Percentiles rank a stretch among this genome's conserved stretches.
Conservation (phyloP, 495 filamentous ascomycete species). For the Penicillium roqueforti region DNA sequence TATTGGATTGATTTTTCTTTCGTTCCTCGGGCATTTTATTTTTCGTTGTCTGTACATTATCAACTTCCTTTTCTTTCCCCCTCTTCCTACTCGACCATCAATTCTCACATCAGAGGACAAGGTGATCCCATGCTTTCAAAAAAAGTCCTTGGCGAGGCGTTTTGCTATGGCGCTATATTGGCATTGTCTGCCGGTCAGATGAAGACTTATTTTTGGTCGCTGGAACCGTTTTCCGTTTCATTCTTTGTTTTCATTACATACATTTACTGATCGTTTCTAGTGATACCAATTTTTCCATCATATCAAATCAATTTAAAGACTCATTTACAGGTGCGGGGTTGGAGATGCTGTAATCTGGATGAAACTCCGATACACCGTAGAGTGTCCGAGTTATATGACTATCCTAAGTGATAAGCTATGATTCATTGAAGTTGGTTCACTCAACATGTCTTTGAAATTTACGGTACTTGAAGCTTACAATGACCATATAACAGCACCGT, state of each 20-base stretch:
- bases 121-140: background rate
- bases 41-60: slow-evolving; percentile 6
- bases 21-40: background rate
- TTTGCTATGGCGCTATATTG: slow-evolving; percentile 9
- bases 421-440: too few species aligned
- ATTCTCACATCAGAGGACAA: background rate
- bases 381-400: background rate
- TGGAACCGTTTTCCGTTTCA: background rate
- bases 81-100: background rate
- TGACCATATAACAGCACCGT: too few species aligned
- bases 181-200: slow-evolving; percentile 16
- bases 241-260: background rate
- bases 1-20: slow-evolving; percentile 16
- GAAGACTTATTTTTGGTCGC: background rate
- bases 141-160: slow-evolving; percentile 18
- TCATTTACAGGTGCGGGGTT: background rate
- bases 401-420: too few species aligned
- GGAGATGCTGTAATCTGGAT: background rate
- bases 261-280: background rate
- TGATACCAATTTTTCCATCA: background rate
- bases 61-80: slow-evolving; percentile 10
- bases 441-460: too few species aligned
- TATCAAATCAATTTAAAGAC: background rate
- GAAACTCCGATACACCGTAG: background rate
- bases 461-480: too few species aligned